Evolutionary conservation across 805 yeast species (phyloP).

Genomic region (Saccharomycopsis babjevae): DNA sequence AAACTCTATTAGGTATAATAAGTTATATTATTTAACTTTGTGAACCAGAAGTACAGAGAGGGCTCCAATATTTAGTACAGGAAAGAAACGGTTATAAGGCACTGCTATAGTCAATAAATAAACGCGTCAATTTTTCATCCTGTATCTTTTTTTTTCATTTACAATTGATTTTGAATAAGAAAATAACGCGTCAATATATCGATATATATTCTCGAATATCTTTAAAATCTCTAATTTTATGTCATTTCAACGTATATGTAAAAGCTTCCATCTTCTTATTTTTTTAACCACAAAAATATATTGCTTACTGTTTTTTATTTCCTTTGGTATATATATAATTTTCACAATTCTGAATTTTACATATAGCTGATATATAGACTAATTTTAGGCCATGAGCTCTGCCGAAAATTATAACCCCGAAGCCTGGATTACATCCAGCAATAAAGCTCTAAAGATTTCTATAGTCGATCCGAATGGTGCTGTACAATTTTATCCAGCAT

Average conservation of each 20-base stretch:
- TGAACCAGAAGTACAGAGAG: too few species aligned
- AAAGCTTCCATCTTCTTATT: not conserved
- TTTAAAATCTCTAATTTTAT: too few species aligned
- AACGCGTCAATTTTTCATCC: not conserved
- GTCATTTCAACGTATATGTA: not conserved
- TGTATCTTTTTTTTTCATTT: not conserved
- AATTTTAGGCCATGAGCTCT: not conserved
- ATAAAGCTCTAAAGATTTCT: slow-evolving; percentile 51
- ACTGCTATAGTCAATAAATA: not conserved
- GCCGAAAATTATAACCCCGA: slow-evolving; percentile 35
- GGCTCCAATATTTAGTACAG: too few species aligned
- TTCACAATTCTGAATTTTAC: not conserved
- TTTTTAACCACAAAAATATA: too few species aligned
- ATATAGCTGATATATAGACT: too few species aligned
- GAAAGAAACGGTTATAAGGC: too few species aligned
- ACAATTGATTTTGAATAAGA: not conserved
- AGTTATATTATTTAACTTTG: too few species aligned
- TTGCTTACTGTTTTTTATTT: not conserved
- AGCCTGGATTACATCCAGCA: slow-evolving; percentile 66
- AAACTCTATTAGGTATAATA: too few species aligned
- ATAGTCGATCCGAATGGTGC: slow-evolving; percentile 50
- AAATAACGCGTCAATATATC: not conserved
- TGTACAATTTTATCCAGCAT: slow-evolving; percentile 60
- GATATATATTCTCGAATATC: not conserved
- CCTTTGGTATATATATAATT: not conserved